Conservation (phyloP, 2,329 filamentous ascomycete genomes). For the Stachybotrys echinatus region DNA sequence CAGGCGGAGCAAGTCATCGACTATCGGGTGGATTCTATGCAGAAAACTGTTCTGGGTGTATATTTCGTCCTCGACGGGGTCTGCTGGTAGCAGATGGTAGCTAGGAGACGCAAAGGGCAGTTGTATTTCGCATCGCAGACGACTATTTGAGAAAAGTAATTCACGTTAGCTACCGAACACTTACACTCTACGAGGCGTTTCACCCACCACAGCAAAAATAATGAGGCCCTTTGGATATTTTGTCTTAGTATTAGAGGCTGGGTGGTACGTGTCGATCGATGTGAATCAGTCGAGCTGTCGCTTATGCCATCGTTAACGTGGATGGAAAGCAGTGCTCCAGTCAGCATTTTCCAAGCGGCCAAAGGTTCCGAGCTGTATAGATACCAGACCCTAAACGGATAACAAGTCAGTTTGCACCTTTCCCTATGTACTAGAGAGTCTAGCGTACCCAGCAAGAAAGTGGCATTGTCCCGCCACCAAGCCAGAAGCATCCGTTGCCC, state of each 20-base stretch:
- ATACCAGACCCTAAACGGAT: not conserved
- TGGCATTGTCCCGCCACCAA: constrained; percentile 1
- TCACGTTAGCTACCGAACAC: not conserved
- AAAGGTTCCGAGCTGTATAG: not conserved
- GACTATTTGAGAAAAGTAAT: not conserved
- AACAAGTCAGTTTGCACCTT: not conserved
- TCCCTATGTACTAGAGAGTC: not conserved
- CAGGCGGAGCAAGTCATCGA: not conserved
- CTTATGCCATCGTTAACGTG: not conserved
- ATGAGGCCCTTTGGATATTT: not conserved
- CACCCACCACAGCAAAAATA: not conserved
- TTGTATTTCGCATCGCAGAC: not conserved
- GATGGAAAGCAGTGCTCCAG: not conserved
- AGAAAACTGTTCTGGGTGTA: not conserved
- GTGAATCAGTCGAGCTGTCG: not conserved
- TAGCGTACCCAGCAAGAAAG: constrained; percentile 3
- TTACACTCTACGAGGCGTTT: too few relatives aligned
- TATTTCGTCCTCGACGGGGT: not conserved
- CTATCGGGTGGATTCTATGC: not conserved
- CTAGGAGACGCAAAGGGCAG: not conserved
- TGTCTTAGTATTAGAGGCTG: not conserved
- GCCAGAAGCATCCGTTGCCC: not conserved
- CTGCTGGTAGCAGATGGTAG: not conserved
- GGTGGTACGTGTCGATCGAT: not conserved
- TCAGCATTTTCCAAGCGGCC: not conserved